Evolutionary conservation across 2,329 filamentous ascomycete species (phyloP), one percentile per base, ranked within the genome.

Genomic region (Fusarium nodosum): DNA sequence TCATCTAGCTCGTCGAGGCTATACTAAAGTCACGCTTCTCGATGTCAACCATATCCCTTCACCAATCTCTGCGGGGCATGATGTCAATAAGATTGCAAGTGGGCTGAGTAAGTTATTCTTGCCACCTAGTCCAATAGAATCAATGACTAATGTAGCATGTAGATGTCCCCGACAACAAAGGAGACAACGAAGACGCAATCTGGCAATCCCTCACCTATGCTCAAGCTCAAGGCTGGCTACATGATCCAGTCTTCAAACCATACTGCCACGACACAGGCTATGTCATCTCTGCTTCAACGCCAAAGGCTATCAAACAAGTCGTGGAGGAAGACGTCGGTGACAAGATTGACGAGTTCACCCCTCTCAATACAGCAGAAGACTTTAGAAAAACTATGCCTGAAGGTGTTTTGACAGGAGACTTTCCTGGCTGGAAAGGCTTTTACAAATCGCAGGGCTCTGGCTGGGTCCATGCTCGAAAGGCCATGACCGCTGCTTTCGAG

Each of bases 391-490:
- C 66, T 2, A 71, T 71, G 68, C 68, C 66, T 0, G 20, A 22
- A 3, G 68, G 66, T 5, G 39, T 71, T 3, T 2, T 71, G 4
- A 70, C 66, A 7, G 68, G 68, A 0, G 53, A 68, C 0, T 71
- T 71, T 12, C 47, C 53, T 10, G 63, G 54, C 3, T 71, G 68
- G 68, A 51, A 56, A 1, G 66, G 68, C 2, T 70, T 64, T n/a
- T 64, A 60, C 18, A 71, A 55, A 7, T 30, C 66, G 5, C 26
- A 45, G 2, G 68, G 68, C 5, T 47, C 58, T 3, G 66, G 68
- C 0, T 71, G 68, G 68, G 63, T 65, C 6, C 68, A 71, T 22
- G 66, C 68, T 9, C 63, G 68, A 24, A 71, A 71, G 0, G 66
- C 68, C 3, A 39, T 71, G 20, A 26, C 42, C 10, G 59, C 68